Percentiles rank a stretch among this genome's conserved stretches.
phyloP scores from a whole-genome alignment of 768 basidiomycete species.

The Psilocybe tampanensis region DNA sequence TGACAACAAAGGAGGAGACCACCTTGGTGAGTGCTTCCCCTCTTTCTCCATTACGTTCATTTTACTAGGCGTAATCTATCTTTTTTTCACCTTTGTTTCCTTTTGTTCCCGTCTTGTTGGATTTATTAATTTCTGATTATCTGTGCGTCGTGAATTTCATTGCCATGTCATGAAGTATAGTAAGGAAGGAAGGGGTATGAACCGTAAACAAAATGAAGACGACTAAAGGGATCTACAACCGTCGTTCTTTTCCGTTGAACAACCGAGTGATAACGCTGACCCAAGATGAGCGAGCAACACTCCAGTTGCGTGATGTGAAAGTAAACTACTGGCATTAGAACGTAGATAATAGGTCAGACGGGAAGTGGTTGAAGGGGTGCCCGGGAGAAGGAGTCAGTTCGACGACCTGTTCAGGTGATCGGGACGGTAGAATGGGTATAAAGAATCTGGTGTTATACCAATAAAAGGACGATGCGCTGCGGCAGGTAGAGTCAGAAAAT shows the following conservation, averaged over 20 bases:
- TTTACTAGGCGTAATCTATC: too few species aligned
- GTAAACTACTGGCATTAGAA: slow-evolving; percentile 18
- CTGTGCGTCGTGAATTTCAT: slow-evolving; percentile 28
- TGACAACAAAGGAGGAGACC: too few species aligned
- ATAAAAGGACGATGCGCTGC: slow-evolving; percentile 4
- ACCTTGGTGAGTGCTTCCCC: too few species aligned
- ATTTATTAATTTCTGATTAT: too few species aligned
- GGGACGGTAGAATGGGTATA: slow-evolving; percentile 20
- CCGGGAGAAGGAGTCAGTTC: slow-evolving; percentile 8
- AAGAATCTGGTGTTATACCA: slow-evolving; percentile 16
- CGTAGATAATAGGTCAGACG: slow-evolving; percentile 14
- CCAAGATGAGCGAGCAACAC: background rate
- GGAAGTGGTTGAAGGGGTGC: slow-evolving; percentile 6
- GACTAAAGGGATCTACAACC: slow-evolving; percentile 11
- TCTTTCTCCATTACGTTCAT: too few species aligned
- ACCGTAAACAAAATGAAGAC: slow-evolving; percentile 19
- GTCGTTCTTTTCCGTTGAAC: slow-evolving; percentile 13
- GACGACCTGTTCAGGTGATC: slow-evolving; percentile 8
- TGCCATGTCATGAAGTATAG: slow-evolving; percentile 26
- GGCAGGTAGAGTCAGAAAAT: background rate
- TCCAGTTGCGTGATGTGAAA: background rate
- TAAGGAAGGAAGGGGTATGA: slow-evolving; percentile 18
- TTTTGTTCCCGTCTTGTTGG: too few species aligned
- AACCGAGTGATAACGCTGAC: slow-evolving; percentile 4
- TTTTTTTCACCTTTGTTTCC: too few species aligned